Evolutionary conservation across 2,329 filamentous ascomycete genomes (phyloP), one percentile per base, ranked within the genome.

Genomic region (Akanthomyces muscarius): DNA sequence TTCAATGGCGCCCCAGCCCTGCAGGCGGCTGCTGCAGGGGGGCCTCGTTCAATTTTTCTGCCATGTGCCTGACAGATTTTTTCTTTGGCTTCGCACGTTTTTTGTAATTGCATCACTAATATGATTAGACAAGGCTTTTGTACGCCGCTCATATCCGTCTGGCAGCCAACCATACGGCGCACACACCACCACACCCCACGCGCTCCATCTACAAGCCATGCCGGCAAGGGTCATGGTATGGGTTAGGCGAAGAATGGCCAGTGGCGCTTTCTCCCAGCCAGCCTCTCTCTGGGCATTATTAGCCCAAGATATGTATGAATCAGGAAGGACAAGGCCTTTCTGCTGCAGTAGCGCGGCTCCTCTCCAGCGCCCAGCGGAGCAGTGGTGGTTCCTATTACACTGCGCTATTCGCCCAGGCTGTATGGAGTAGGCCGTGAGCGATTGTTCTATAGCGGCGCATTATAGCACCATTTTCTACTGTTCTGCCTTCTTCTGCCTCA

Each of bases 241-340:
- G 54, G 54, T 57, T 47, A 57, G 54, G 42, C 54, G 25, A 57
- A 57, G 38, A 33, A 21, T 18, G 5, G 33, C 42, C 11, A 21
- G 55, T 38, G 55, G 42, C 54, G 54, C 33, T 14, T 23, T 25
- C 38, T 23, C n/a, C 51, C 21, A 38, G 52, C 23, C 36, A 25
- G 30, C 52, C 52, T 44, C 38, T 44, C 21, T 13, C 30, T 38
- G 18, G 54, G 42, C 42, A 33, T 6, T 33, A 33, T 23, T 48
- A 36, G 28, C 55, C 30, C 55, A 58, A 58, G 55, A 58, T 50
- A 50, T 50, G 55, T 58, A 58, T 48, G n/a, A 48, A 58, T 58
- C 21, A 38, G 55, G 44, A 48, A 58, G 55, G 55, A 58, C 18
- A 14, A 21, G 8, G 4, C 14, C 42, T 16, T 30, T 48, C 5